These are phyloP conservation scores for Corchorus olitorius DNA, from an alignment of 345 rosid species.

Conservation along the genomic window DNA sequence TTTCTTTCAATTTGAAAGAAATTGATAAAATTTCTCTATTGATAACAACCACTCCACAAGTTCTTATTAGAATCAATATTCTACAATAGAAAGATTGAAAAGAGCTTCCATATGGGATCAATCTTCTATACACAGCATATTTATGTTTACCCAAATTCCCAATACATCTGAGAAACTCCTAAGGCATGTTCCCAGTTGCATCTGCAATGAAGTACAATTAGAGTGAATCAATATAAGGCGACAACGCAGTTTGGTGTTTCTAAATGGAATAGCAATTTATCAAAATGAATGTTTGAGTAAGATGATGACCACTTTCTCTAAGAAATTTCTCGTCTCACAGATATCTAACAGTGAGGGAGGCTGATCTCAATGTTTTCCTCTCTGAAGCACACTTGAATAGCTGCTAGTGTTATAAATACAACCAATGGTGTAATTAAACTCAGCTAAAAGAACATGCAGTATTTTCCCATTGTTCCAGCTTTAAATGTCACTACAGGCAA, in stretches of 20 bases:
- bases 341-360: background rate
- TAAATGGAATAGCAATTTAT: background rate
- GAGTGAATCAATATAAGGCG: background rate
- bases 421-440: background rate
- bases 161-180: background rate
- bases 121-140: background rate
- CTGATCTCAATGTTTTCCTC: background rate
- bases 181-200: background rate
- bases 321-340: background rate
- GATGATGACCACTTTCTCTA: background rate
- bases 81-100: background rate
- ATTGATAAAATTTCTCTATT: background rate
- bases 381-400: background rate
- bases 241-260: background rate
- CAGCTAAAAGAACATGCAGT: background rate
- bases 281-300: background rate
- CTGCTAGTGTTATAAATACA: background rate
- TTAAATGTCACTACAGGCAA: background rate
- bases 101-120: slow-evolving; percentile 4
- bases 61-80: background rate
- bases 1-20: background rate
- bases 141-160: background rate
- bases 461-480: background rate
- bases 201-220: slow-evolving; percentile 16
- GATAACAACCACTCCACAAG: background rate